phyloP scores from a whole-genome alignment of 2,329 filamentous ascomycete genomes.

The Orbilia oligospora region DNA sequence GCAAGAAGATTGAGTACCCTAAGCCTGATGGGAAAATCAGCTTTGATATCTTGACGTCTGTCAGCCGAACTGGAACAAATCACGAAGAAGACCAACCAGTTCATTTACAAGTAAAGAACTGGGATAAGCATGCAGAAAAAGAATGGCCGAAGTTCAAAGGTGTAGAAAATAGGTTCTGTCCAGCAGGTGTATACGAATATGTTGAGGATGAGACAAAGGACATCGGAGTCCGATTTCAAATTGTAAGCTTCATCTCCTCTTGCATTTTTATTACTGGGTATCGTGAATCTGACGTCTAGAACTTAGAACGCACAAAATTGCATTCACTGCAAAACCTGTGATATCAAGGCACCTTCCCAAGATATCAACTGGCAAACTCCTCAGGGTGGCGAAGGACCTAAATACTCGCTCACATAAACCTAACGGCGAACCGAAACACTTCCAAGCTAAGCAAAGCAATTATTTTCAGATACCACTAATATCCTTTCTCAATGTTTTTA shows the following conservation, averaged over 20 bases:
- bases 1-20: slow-evolving; percentile 91
- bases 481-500: neutral
- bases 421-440: too few relatives aligned
- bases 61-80: slow-evolving; percentile 95
- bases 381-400: slow-evolving; percentile 80
- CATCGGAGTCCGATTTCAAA: slow-evolving; percentile 93
- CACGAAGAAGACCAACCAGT: slow-evolving; percentile 99
- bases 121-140: slow-evolving; percentile 87
- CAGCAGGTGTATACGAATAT: slow-evolving; percentile 97
- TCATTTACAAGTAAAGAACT: slow-evolving; percentile 93
- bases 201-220: slow-evolving; percentile 91
- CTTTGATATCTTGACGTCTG: slow-evolving; percentile 96
- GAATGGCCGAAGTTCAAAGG: slow-evolving; percentile 92
- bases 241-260: slow-evolving; percentile 73
- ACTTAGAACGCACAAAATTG: slow-evolving; percentile 74
- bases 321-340: slow-evolving; percentile 99
- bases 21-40: slow-evolving; percentile 96
- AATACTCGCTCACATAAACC: slow-evolving; percentile 49
- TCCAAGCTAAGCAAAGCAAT: neutral
- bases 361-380: slow-evolving; percentile 98
- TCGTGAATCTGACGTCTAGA: neutral
- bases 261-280: neutral
- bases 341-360: slow-evolving; percentile 96
- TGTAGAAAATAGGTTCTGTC: slow-evolving; percentile 95
- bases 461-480: slow-evolving; percentile 7